Base-by-base conservation (phyloP, 768 basidiomycete species). In the Lactarius vividus region DNA sequence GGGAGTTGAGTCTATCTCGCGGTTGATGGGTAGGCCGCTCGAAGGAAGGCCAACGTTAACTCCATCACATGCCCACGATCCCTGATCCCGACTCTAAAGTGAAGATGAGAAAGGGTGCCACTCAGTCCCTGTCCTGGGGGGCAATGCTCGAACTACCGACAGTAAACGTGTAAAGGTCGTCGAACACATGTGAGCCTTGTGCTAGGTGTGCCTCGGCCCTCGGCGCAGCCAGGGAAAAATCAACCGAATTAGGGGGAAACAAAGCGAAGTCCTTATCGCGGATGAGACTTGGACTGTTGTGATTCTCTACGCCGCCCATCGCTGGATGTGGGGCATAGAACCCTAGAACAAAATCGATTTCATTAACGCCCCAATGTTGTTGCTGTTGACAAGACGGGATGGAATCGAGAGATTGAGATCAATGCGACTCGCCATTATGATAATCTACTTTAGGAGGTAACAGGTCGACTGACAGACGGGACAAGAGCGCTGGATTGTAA, bases 151-250 rank as follows among this genome's bases (percentile, higher is more conserved):
- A 46, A 49, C 61, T 61, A 26, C 62, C 54, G 31, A 62, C 64
- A 31, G 61, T 70, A 39, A 69, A 66, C 10, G 33, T 33, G 33
- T 10, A 10, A 33, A 33, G 33, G 33, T 70, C 10, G 70, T 66
- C 18, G 68, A 70, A 35, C 68, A 68, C 59, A 69, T 69, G 42
- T 70, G 70, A 26, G 42, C 61, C n/a, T 69, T 49, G 57, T 23
- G 62, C 53, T 65, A 61, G 29, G 23, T 33, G 42, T 31, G 20
- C 46, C 57, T 26, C 63, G 61, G n/a, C 40, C 54, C 7, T 69
- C 57, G 11, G 61, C 39, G 39, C 46, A 20, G 52, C 63, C 56
- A 59, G 57, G 55, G 15, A 69, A 49, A 6, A 62, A 53, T 70
- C 63, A 10, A 65, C 44, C 29, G 69, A 62, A 39, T 58, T 57